Evolutionary conservation across 2,329 filamentous ascomycete genomes (phyloP), one percentile per base, ranked within the genome.

Genomic region (Xylaria sp.): DNA sequence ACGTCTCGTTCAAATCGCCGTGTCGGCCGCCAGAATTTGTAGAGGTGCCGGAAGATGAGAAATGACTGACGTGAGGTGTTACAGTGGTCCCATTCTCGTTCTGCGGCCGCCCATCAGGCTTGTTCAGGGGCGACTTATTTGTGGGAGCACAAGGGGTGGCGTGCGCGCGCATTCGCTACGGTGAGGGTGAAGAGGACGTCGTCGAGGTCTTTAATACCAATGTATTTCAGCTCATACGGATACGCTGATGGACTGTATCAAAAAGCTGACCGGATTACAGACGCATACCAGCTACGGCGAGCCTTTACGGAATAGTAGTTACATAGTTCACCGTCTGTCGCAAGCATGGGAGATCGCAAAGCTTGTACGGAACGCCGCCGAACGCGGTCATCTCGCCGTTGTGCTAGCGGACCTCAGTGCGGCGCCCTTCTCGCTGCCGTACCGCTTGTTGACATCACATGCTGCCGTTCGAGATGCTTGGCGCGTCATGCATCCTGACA

Each of bases 341-440:
- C 95, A 99, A 82, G 92, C 94, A 59, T 99, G 96, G 96, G 92
- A 98, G 79, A 92, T 98, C 67, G 88, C 94, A 63, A 97, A 97
- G 80, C 86, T 97, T 54, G 91, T 98, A 83, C 90, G 93, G 58
- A 92, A 89, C 67, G 94, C 95, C 54, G 88, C 90, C 1, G 92
- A 94, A 74, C 86, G 91, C 15, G 94, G 94, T 7, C 92, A 95
- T 78, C 85, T 98, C 37, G 94, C 94, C 61, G 84, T 98, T 52
- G 94, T 91, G 6, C 84, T 97, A 63, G 96, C 96, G 32, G 96
- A 98, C 83, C 98, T 98, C 84, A 98, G 98, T 82, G 97, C 97
- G 92, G 84, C 94, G n/a, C 96, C 96, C 0, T 82, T 91, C 50
- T 97, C 93, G 32, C 88, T 97, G 70, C 91, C 92, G 39, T 93